phyloP scores from a whole-genome alignment of 2,329 filamentous ascomycete genomes.

The Colletotrichum phormii region DNA sequence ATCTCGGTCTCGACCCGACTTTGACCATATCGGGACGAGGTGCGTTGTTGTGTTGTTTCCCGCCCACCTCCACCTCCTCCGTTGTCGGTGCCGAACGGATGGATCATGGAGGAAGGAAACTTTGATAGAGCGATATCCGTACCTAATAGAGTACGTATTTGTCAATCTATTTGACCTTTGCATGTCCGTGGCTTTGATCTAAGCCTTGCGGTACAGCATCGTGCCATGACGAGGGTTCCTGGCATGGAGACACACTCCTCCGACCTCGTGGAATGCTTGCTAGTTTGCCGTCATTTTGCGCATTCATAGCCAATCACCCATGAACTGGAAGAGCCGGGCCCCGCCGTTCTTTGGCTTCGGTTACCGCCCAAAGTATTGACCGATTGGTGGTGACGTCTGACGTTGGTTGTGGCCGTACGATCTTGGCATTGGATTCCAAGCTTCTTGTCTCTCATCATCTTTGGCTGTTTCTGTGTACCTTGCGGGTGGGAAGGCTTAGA shows the following conservation, averaged over 20 bases:
- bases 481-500: not conserved
- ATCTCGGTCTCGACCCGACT: not conserved
- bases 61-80: not conserved
- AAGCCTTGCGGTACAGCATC: slow-evolving; percentile 6
- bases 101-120: not conserved
- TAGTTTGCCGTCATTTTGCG: slow-evolving; percentile 18
- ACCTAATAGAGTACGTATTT: not conserved
- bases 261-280: slow-evolving; percentile 24
- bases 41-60: not conserved
- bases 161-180: slow-evolving; percentile 10
- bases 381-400: slow-evolving; percentile 29
- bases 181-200: not conserved
- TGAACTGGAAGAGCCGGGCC: not conserved
- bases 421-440: not conserved
- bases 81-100: not conserved
- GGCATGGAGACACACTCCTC: slow-evolving; percentile 15
- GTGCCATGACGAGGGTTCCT: slow-evolving; percentile 1
- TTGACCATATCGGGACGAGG: slow-evolving; percentile 3
- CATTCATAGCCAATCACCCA: not conserved
- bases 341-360: slow-evolving; percentile 3
- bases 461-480: not conserved
- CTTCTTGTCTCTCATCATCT: not conserved
- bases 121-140: not conserved
- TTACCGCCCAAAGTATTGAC: slow-evolving; percentile 12
- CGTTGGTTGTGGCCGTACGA: slow-evolving; percentile 1